Percentiles rank a stretch among this genome's conserved stretches.
Conservation (phyloP, 106 monocot species). For the Dioscorea zingiberensis region DNA sequence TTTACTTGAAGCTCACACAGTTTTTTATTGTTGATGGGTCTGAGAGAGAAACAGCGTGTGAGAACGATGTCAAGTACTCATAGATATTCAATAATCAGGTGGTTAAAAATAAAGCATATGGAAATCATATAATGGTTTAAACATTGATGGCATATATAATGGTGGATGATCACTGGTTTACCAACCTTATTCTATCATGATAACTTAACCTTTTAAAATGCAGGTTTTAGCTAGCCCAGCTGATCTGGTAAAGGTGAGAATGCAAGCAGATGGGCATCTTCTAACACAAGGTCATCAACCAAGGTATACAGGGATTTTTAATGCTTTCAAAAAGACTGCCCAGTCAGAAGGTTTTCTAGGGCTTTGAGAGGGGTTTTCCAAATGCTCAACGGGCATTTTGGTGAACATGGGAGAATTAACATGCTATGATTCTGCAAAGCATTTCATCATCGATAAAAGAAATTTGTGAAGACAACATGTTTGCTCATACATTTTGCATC, state of each 20-base stretch:
- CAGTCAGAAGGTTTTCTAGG: slow-evolving; percentile 52
- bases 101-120: too few species aligned
- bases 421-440: slow-evolving; percentile 90
- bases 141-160: too few species aligned
- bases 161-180: too few species aligned
- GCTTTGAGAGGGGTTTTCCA: slow-evolving; percentile 71
- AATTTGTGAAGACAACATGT: slow-evolving; percentile 55
- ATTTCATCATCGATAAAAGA: slow-evolving; percentile 41
- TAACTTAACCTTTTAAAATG: not conserved
- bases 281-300: slow-evolving; percentile 33
- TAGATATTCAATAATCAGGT: too few species aligned
- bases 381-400: slow-evolving; percentile 81
- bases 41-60: too few species aligned
- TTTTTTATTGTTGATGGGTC: too few species aligned
- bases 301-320: slow-evolving; percentile 45
- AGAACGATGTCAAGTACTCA: too few species aligned
- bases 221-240: slow-evolving; percentile 80
- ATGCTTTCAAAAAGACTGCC: slow-evolving; percentile 67
- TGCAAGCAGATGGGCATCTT: slow-evolving; percentile 73
- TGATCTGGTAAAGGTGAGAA: slow-evolving; percentile 89
- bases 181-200: too few species aligned
- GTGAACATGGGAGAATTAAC: slow-evolving; percentile 95
- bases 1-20: too few species aligned
- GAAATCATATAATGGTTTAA: too few species aligned
- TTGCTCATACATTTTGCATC: slow-evolving; percentile 79